A percentile compares a stretch with the other conserved stretches of the same genome.
These are phyloP conservation scores for Croton setiger DNA, from an alignment of 441 rosid species.

Conservation along the genomic window DNA sequence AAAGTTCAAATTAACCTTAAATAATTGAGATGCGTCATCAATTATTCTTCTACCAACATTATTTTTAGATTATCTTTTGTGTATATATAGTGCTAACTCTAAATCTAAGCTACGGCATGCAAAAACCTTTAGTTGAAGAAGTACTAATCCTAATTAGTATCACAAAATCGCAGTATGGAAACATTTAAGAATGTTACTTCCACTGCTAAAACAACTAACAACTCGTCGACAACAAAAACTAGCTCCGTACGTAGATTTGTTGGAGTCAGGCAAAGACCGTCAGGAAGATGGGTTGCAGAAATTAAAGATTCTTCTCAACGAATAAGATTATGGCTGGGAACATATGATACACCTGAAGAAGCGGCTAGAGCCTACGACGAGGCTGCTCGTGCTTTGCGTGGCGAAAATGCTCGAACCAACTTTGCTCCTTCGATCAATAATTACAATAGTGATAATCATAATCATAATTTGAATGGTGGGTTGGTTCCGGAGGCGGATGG, in stretches of 20 bases:
- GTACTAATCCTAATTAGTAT: neutral
- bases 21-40: conserved; percentile 27
- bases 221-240: conserved; percentile 24
- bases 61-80: neutral
- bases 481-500: conserved; percentile 25
- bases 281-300: conserved; percentile 91
- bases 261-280: conserved; percentile 78
- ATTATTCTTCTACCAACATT: neutral
- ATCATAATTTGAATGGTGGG: conserved; percentile 20
- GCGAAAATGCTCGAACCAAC: conserved; percentile 63
- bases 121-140: neutral
- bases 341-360: conserved; percentile 71
- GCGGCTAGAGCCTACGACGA: conserved; percentile 72
- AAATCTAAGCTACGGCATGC: conserved; percentile 3
- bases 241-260: conserved; percentile 43
- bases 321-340: conserved; percentile 81
- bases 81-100: conserved; percentile 1
- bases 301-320: conserved; percentile 84
- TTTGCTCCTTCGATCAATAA: conserved; percentile 27
- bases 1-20: conserved; percentile 14
- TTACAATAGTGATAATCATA: neutral
- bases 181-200: conserved; percentile 20
- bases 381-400: conserved; percentile 72
- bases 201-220: conserved; percentile 6
- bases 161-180: conserved; percentile 18